Conservation (phyloP, 2,329 filamentous ascomycete genomes). For the Aspergillus glaucus region DNA sequence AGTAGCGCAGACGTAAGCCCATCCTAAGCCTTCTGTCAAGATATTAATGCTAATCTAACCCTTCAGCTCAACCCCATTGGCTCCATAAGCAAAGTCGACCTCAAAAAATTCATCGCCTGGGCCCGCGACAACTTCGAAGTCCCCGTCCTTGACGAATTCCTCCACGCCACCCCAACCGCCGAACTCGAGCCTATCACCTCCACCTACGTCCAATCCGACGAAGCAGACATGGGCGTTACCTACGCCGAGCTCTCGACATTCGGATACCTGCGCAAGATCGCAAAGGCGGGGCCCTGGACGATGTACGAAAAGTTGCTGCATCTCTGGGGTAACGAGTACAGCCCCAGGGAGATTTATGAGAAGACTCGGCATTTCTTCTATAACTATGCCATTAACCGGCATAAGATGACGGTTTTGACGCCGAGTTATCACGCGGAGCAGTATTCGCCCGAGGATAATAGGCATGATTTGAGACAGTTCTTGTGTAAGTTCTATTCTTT, state of each 20-base stretch:
- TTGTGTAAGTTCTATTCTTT: slow-evolving; percentile 33
- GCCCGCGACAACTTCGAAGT: slow-evolving; percentile 54
- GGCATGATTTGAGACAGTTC: slow-evolving; percentile 53
- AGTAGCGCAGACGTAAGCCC: slow-evolving; percentile 48
- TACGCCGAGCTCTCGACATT: slow-evolving; percentile 51
- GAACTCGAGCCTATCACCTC: slow-evolving; percentile 62
- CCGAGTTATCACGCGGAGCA: slow-evolving; percentile 49
- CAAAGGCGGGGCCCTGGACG: slow-evolving; percentile 49
- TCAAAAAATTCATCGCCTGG: slow-evolving; percentile 67
- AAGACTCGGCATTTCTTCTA: slow-evolving; percentile 42
- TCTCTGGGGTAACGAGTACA: slow-evolving; percentile 40
- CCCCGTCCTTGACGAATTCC: slow-evolving; percentile 60
- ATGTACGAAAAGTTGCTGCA: slow-evolving; percentile 50
- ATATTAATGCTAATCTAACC: slow-evolving; percentile 41
- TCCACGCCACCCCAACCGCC: slow-evolving; percentile 57
- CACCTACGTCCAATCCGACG: slow-evolving; percentile 54
- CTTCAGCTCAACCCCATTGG: slow-evolving; percentile 35
- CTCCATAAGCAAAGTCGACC: slow-evolving; percentile 58
- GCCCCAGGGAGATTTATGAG: slow-evolving; percentile 40
- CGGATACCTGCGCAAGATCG: slow-evolving; percentile 49
- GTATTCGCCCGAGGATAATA: slow-evolving; percentile 53
- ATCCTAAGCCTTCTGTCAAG: neutral
- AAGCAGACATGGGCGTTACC: slow-evolving; percentile 50
- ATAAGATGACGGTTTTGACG: slow-evolving; percentile 58
- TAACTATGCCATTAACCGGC: slow-evolving; percentile 57